A percentile compares a stretch with the other conserved stretches of the same genome.
Evolutionary conservation across 176 grass and related monocot species (phyloP).

Genomic region (Triticum monococcum): DNA sequence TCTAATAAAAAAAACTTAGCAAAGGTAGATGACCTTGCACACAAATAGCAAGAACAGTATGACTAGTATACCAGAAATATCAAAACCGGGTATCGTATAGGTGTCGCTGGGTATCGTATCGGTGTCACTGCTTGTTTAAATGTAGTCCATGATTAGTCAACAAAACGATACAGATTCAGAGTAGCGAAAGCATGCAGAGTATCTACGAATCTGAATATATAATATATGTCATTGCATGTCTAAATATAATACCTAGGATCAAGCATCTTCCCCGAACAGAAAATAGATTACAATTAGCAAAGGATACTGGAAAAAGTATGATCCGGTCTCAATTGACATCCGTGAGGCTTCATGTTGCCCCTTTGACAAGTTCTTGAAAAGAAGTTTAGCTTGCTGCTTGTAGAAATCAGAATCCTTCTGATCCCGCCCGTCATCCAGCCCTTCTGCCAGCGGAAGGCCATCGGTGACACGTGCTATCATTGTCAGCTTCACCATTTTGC

Average conservation of each 20-base stretch:
- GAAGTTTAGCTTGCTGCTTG: conserved; percentile 97
- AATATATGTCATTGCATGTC: background rate
- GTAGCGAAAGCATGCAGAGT: background rate
- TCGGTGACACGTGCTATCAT: conserved; percentile 98
- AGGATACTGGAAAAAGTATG: conserved; percentile 96
- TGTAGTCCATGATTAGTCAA: background rate
- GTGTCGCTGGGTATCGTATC: background rate
- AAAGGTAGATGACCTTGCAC: background rate
- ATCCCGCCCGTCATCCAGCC: conserved; percentile 84
- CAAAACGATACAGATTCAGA: background rate
- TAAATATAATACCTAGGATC: conserved; percentile 5
- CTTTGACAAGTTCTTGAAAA: conserved; percentile 95
- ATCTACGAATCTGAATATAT: background rate
- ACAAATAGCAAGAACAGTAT: background rate
- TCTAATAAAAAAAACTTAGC: background rate
- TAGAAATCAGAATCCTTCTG: conserved; percentile 90
- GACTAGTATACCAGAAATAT: background rate
- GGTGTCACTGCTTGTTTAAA: background rate
- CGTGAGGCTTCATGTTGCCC: conserved; percentile 88
- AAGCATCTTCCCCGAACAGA: background rate
- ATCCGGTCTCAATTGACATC: conserved; percentile 96
- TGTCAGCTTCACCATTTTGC: conserved; percentile 94
- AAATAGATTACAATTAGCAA: background rate
- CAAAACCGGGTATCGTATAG: background rate
- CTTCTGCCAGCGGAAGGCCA: conserved; percentile 89